These are phyloP conservation scores for Leccinum aurantiacum DNA, from an alignment of 768 basidiomycete species.

Conservation along the genomic window DNA sequence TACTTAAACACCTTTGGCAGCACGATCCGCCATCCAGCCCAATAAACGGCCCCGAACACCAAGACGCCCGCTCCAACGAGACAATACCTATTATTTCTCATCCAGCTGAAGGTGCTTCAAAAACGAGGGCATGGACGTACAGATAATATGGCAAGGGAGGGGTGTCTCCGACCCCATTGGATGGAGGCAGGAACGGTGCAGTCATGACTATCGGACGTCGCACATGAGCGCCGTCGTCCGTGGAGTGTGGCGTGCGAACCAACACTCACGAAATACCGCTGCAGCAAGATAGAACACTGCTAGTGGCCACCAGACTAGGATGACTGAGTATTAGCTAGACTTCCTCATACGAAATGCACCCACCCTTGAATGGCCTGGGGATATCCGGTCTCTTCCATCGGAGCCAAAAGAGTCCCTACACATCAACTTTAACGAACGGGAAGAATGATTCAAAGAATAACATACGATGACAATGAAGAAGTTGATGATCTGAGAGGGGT, in stretches of 20 bases:
- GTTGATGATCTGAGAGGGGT: slow-evolving; percentile 53
- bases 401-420: slow-evolving; percentile 56
- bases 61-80: slow-evolving; percentile 53
- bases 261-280: slow-evolving; percentile 47
- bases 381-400: slow-evolving; percentile 50
- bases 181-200: slow-evolving; percentile 54
- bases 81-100: slow-evolving; percentile 42
- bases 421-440: background rate
- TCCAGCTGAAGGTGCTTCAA: slow-evolving; percentile 37
- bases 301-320: slow-evolving; percentile 53
- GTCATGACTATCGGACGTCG: slow-evolving; percentile 42
- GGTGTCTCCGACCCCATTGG: slow-evolving; percentile 56
- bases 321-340: slow-evolving; percentile 3
- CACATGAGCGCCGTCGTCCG: slow-evolving; percentile 7
- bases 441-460: slow-evolving; percentile 30
- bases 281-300: slow-evolving; percentile 56
- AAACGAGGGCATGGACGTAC: slow-evolving; percentile 18
- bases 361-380: slow-evolving; percentile 54
- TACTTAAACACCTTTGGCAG: slow-evolving; percentile 51
- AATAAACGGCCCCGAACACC: slow-evolving; percentile 48
- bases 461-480: slow-evolving; percentile 52
- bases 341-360: background rate
- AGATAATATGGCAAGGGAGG: slow-evolving; percentile 61
- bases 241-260: background rate
- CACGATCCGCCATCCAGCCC: slow-evolving; percentile 53